Conservation (phyloP, 202 grass and related monocot species). For the Carex sylvatica region DNA sequence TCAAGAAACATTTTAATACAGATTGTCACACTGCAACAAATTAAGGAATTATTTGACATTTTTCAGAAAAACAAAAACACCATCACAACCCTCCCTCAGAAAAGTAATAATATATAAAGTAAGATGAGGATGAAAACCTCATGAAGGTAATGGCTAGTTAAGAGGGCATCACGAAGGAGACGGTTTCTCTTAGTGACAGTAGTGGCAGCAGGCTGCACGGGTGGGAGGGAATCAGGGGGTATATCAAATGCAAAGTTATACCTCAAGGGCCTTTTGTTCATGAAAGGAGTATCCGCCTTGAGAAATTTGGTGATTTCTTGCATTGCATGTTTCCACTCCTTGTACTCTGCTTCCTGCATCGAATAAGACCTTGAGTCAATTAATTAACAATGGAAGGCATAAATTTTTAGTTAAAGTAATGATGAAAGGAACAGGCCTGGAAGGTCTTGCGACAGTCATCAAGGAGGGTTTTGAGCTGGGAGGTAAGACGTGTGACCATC, state of each 20-base stretch:
- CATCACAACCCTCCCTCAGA: not conserved
- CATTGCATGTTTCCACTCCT: conserved; percentile 80
- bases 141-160: conserved; percentile 69
- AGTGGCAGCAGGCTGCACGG: not conserved
- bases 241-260: conserved; percentile 87
- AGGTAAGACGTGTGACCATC: conserved; percentile 46
- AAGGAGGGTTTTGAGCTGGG: conserved; percentile 54
- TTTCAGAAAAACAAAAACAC: not conserved
- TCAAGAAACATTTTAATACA: not conserved
- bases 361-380: not conserved
- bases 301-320: conserved; percentile 77
- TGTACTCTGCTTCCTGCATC: conserved; percentile 74
- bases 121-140: conserved; percentile 35
- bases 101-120: not conserved
- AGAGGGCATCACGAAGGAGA: conserved; percentile 54
- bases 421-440: conserved; percentile 39
- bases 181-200: conserved; percentile 54
- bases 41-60: not conserved
- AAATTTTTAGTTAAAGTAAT: not conserved
- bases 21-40: not conserved
- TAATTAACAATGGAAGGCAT: conserved; percentile 4
- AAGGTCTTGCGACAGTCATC: conserved; percentile 79
- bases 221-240: conserved; percentile 51
- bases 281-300: conserved; percentile 70
- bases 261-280: conserved; percentile 84